These are phyloP conservation scores for Pseudopithomyces maydicus DNA, from an alignment of 2,329 filamentous ascomycete genomes.

Conservation along the genomic window DNA sequence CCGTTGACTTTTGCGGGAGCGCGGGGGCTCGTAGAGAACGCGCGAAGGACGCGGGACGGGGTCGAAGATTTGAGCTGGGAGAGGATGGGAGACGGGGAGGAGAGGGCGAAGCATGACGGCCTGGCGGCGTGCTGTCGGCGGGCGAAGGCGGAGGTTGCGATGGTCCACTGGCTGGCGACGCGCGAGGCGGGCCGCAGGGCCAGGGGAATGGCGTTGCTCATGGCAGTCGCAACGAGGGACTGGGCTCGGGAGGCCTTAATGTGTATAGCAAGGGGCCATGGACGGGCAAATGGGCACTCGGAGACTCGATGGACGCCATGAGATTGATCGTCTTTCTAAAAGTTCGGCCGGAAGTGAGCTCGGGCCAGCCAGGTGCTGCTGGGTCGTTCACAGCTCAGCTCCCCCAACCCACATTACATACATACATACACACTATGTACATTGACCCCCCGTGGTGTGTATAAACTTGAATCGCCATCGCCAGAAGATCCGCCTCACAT, in stretches of 20 bases:
- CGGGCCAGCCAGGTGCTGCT: slow-evolving; percentile 9
- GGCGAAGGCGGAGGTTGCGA: slow-evolving; percentile 26
- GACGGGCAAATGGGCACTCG: neutral
- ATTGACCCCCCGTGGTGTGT: neutral
- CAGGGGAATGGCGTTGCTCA: slow-evolving; percentile 36
- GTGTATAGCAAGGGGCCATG: slow-evolving; percentile 9
- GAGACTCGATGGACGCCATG: slow-evolving; percentile 2
- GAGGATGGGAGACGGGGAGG: slow-evolving; percentile 22
- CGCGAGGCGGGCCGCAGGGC: slow-evolving; percentile 36
- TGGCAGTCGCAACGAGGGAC: slow-evolving; percentile 12
- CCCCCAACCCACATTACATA: slow-evolving; percentile 1
- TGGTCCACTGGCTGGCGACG: slow-evolving; percentile 22
- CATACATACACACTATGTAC: too few relatives aligned
- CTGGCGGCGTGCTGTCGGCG: slow-evolving; percentile 31
- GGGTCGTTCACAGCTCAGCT: slow-evolving; percentile 6
- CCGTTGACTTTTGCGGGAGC: slow-evolving; percentile 31
- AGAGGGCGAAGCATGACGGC: slow-evolving; percentile 15
- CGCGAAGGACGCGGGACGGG: slow-evolving; percentile 16
- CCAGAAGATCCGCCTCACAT: neutral
- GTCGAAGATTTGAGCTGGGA: slow-evolving; percentile 20
- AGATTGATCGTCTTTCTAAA: slow-evolving; percentile 11
- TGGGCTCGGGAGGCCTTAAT: slow-evolving; percentile 8
- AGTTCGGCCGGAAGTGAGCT: slow-evolving; percentile 20
- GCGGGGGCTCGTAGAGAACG: slow-evolving; percentile 30
- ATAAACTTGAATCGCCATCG: too few relatives aligned